Base-by-base conservation (phyloP, 202 grass and related monocot species). In the Brachypodium distachyon region DNA sequence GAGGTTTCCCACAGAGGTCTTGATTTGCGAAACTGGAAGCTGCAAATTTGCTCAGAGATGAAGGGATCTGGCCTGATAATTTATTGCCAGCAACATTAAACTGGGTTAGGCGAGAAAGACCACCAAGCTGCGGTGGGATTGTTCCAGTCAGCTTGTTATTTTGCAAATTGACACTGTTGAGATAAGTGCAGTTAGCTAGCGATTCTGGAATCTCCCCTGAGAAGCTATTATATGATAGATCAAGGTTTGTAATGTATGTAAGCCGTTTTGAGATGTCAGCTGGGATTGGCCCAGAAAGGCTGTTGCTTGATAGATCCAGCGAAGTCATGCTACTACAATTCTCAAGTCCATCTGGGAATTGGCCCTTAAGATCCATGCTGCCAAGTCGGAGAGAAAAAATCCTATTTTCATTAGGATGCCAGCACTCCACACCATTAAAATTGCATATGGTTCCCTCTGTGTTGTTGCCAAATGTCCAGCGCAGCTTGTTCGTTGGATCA, bases 171-270 rank as follows among this genome's bases (percentile, higher is more conserved):
- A 98, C n/a, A 44, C 14, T 8, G 77, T 98, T 98, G 40, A 98
- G 87, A 81, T 94, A 98, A 7, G 44, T 77, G 83, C 91, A 94
- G 7, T 82, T 48, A 23, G 83, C 84, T 31, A 98, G 39, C 28
- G 87, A 76, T 38, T 77, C 79, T 12, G 95, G 95, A 85, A 97
- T 97, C 77, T 74, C 69, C 31, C 95, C 89, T 8, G 89, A 97
- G 79, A 97, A 97, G 65, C 79, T 84, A 80, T 97, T 97, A 75
- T 71, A 92, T 0, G 91, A 97, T 46, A 97, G 90, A 84, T 97
- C 95, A 67, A 97, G 80, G 42, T 13, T 84, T 34, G 94, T 97
- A 13, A 94, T 76, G 74, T 19, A 97, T 10, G 69, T 82, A 58
- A 97, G 41, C 13, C n/a, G 48, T 73, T 75, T 94, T 9, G 82